phyloP scores from a whole-genome alignment of 495 filamentous ascomycete species.

The Hyphodiscus hymeniophilus region DNA sequence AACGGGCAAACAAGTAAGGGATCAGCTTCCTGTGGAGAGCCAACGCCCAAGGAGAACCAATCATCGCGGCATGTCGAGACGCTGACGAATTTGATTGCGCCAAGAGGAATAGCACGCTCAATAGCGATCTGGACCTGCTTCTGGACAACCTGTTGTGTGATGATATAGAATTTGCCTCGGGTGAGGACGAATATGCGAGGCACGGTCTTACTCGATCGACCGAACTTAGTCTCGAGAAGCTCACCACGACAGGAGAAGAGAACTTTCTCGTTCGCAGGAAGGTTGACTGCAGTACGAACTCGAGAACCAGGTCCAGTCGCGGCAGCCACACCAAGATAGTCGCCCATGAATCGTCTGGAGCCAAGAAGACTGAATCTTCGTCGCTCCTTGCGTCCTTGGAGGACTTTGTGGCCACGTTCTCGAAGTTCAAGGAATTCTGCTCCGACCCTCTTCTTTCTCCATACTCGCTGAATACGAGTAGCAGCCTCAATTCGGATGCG shows the following conservation, averaged over 20 bases:
- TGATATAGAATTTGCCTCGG: slow-evolving; percentile 74
- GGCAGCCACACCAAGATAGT: slow-evolving; percentile 85
- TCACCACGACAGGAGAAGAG: slow-evolving; percentile 90
- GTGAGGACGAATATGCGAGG: slow-evolving; percentile 83
- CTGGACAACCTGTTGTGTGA: slow-evolving; percentile 76
- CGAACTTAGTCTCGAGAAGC: slow-evolving; percentile 84
- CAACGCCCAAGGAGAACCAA: slow-evolving; percentile 90
- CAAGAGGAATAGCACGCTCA: slow-evolving; percentile 74
- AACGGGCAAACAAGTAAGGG: slow-evolving; percentile 86
- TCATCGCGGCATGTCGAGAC: slow-evolving; percentile 78
- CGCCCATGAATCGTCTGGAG: slow-evolving; percentile 85
- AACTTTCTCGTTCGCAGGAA: slow-evolving; percentile 56
- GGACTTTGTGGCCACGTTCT: slow-evolving; percentile 80
- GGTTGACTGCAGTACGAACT: slow-evolving; percentile 61
- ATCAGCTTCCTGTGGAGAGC: slow-evolving; percentile 83
- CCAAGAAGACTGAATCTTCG: slow-evolving; percentile 84
- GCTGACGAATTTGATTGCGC: slow-evolving; percentile 79
- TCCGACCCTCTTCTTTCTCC: slow-evolving; percentile 83
- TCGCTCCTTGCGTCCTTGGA: slow-evolving; percentile 82
- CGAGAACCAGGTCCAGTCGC: slow-evolving; percentile 73
- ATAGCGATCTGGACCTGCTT: slow-evolving; percentile 70
- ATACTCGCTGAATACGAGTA: slow-evolving; percentile 88
- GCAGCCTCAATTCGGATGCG: slow-evolving; percentile 88
- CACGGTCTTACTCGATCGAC: slow-evolving; percentile 86
- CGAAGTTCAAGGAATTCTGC: slow-evolving; percentile 79